phyloP scores from a whole-genome alignment of 306 rosid species.

The Benincasa hispida region DNA sequence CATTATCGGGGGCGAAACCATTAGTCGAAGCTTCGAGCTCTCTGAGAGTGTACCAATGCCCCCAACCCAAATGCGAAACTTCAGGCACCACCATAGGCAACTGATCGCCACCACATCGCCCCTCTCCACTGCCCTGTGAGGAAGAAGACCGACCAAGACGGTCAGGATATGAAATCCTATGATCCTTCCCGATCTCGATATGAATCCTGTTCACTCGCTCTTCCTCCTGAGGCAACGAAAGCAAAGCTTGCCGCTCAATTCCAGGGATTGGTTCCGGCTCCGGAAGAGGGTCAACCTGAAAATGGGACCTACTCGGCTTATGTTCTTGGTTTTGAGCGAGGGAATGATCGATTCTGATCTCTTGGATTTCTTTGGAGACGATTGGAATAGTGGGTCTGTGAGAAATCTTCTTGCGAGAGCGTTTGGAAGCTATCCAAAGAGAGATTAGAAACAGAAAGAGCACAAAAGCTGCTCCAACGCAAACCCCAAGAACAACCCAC shows the following conservation, averaged over 20 bases:
- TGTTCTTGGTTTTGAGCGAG: slow-evolving; percentile 3
- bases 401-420: slow-evolving; percentile 33
- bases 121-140: slow-evolving; percentile 46
- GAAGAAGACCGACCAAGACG: slow-evolving; percentile 32
- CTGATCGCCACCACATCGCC: slow-evolving; percentile 31
- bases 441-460: slow-evolving; percentile 58
- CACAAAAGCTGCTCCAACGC: slow-evolving; percentile 62
- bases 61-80: slow-evolving; percentile 96
- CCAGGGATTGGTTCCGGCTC: slow-evolving; percentile 38
- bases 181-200: slow-evolving; percentile 73
- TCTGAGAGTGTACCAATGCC: slow-evolving; percentile 83
- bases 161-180: slow-evolving; percentile 60
- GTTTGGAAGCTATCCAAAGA: slow-evolving; percentile 47
- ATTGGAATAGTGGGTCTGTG: slow-evolving; percentile 38
- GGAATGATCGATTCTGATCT: slow-evolving; percentile 36
- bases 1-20: slow-evolving; percentile 52
- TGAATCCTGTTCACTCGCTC: slow-evolving; percentile 42
- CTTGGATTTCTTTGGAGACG: slow-evolving; percentile 68
- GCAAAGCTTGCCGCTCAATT: slow-evolving; percentile 28
- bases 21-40: slow-evolving; percentile 73
- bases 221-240: slow-evolving; percentile 31
- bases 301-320: slow-evolving; percentile 14
- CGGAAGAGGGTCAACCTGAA: slow-evolving; percentile 24
- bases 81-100: slow-evolving; percentile 50
- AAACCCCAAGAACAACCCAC: slow-evolving; percentile 60